Percentiles rank a stretch among this genome's conserved stretches.
phyloP scores from a whole-genome alignment of 1,139 yeast species.

The Geotrichum citri-aurantii region DNA sequence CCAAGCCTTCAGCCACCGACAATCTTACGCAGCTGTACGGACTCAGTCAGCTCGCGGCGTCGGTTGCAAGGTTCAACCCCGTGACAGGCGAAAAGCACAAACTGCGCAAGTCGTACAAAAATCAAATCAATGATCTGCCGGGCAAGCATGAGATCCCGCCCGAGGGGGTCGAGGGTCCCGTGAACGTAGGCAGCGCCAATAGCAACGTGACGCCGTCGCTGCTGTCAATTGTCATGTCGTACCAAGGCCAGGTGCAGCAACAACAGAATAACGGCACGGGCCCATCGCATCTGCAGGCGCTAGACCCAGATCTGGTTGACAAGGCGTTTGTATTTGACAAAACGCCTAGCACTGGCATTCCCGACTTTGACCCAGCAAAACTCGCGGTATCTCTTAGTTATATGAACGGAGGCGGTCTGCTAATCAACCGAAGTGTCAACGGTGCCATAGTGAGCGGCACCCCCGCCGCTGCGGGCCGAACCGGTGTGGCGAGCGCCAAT shows the following conservation, averaged over 20 bases:
- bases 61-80: slow-evolving; percentile 82
- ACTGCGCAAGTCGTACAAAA: slow-evolving; percentile 86
- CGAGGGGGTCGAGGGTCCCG: slow-evolving; percentile 30
- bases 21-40: slow-evolving; percentile 68
- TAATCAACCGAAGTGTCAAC: background rate
- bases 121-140: slow-evolving; percentile 79
- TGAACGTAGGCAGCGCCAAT: slow-evolving; percentile 32
- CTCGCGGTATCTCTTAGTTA: slow-evolving; percentile 45
- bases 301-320: slow-evolving; percentile 44
- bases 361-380: slow-evolving; percentile 68
- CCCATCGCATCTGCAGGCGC: slow-evolving; percentile 13
- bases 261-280: background rate
- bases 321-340: slow-evolving; percentile 58
- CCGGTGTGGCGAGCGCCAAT: slow-evolving; percentile 3
- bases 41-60: slow-evolving; percentile 59
- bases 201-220: slow-evolving; percentile 27
- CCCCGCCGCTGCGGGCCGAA: slow-evolving; percentile 8
- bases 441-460: slow-evolving; percentile 9
- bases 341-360: slow-evolving; percentile 66
- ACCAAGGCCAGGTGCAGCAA: slow-evolving; percentile 23
- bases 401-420: slow-evolving; percentile 1
- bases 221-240: slow-evolving; percentile 29
- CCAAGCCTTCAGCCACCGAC: slow-evolving; percentile 61
- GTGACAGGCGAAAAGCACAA: slow-evolving; percentile 89
- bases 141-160: slow-evolving; percentile 62